A percentile compares a stretch with the other conserved stretches of the same genome.
phyloP scores from a whole-genome alignment of 352 stramenopile genomes.

The Phytophthora pisi region DNA sequence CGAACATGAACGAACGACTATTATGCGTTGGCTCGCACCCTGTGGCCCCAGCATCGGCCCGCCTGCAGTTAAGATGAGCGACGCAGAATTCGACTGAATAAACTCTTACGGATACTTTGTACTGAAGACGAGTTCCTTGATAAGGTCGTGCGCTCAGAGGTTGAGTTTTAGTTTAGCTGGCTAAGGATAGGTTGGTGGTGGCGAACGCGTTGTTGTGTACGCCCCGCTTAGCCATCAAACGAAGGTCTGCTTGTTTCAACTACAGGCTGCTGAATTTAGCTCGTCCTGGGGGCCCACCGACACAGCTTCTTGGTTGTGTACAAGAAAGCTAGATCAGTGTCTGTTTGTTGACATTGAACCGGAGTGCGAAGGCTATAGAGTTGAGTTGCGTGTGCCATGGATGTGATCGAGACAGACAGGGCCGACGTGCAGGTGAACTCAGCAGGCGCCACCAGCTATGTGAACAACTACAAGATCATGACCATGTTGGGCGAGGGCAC shows the following conservation, averaged over 20 bases:
- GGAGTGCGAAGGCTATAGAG: neutral
- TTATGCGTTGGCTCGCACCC: too few species aligned
- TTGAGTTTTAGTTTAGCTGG: neutral
- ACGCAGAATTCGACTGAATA: neutral
- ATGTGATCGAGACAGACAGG: conserved; percentile 71
- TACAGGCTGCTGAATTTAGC: conserved; percentile 9
- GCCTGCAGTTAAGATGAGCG: conserved; percentile 32
- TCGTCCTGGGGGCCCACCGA: neutral
- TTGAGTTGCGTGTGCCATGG: conserved; percentile 17
- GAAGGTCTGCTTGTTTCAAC: conserved; percentile 3
- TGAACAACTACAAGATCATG: conserved; percentile 78
- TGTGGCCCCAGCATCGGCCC: conserved; percentile 39
- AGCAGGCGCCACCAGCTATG: conserved; percentile 59
- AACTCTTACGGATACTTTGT: conserved; percentile 1
- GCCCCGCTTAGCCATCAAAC: neutral
- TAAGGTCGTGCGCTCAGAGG: neutral
- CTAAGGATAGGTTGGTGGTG: conserved; percentile 21
- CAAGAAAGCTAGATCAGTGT: neutral
- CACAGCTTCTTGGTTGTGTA: neutral
- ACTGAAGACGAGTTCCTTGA: conserved; percentile 4
- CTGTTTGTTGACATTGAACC: neutral
- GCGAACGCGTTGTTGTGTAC: neutral
- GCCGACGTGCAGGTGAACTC: conserved; percentile 68
- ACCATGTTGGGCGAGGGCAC: conserved; percentile 72
- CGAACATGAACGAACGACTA: too few species aligned